Percentiles rank a stretch among this genome's conserved stretches.
Evolutionary conservation across 306 rosid species (phyloP).

Genomic region (Fragaria nilgerrensis): DNA sequence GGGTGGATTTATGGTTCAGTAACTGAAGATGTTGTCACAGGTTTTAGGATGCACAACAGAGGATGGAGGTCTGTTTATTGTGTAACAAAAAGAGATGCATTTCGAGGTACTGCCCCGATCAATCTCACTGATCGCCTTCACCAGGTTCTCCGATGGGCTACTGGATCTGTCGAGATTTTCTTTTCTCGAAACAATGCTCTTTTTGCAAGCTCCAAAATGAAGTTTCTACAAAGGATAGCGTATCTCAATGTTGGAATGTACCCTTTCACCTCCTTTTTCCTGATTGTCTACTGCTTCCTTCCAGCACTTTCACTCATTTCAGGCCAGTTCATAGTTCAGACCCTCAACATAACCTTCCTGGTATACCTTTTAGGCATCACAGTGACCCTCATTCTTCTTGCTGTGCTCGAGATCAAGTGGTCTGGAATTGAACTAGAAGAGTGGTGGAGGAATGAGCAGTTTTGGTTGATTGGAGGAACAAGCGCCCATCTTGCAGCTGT

Average conservation of each 20-base stretch:
- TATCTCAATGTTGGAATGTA: constrained; percentile 78
- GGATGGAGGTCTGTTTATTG: constrained; percentile 76
- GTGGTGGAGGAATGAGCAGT: constrained; percentile 91
- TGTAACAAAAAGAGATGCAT: constrained; percentile 77
- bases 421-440: constrained; percentile 69
- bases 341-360: constrained; percentile 57
- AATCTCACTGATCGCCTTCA: constrained; percentile 75
- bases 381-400: constrained; percentile 59
- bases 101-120: constrained; percentile 79
- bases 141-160: constrained; percentile 85
- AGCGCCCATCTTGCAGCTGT: constrained; percentile 84
- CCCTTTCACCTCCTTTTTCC: constrained; percentile 76
- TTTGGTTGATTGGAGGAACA: constrained; percentile 84
- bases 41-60: constrained; percentile 76
- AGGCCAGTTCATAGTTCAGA: constrained; percentile 60
- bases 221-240: constrained; percentile 60
- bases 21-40: constrained; percentile 81
- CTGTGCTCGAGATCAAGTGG: constrained; percentile 74
- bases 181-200: constrained; percentile 76
- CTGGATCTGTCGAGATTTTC: constrained; percentile 81
- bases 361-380: constrained; percentile 67
- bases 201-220: constrained; percentile 53
- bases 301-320: constrained; percentile 79
- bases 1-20: constrained; percentile 90
- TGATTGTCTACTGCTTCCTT: constrained; percentile 74